phyloP scores from a whole-genome alignment of 2,329 filamentous ascomycete genomes.

The Fusarium cyanostomum region DNA sequence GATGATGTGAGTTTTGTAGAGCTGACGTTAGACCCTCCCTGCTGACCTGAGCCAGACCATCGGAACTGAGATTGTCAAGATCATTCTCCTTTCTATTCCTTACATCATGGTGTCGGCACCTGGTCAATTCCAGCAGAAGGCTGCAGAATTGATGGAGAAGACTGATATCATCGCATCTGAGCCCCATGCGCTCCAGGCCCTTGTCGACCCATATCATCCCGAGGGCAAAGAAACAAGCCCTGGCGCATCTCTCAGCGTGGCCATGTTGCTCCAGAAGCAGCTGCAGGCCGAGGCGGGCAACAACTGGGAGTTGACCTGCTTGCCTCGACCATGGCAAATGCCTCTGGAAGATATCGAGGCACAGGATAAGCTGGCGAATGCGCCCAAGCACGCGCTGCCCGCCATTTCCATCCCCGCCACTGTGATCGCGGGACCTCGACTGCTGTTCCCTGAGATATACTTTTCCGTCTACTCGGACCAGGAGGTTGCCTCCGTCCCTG shows the following conservation, averaged over 20 bases:
- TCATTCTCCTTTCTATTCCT: conserved; percentile 93
- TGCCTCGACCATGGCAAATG: conserved; percentile 75
- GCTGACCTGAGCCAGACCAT: conserved; percentile 60
- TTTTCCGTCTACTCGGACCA: conserved; percentile 92
- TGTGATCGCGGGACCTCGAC: conserved; percentile 76
- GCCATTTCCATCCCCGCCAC: conserved; percentile 77
- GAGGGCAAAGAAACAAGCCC: conserved; percentile 71
- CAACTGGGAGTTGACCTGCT: conserved; percentile 77
- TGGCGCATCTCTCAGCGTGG: conserved; percentile 72
- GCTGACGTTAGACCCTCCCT: neutral
- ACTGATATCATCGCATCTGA: conserved; percentile 94
- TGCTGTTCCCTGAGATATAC: conserved; percentile 91
- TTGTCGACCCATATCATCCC: conserved; percentile 85
- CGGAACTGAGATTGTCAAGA: conserved; percentile 90
- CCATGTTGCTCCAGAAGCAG: conserved; percentile 86
- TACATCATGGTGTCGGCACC: conserved; percentile 84
- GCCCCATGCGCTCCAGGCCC: conserved; percentile 81
- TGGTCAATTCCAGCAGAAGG: conserved; percentile 75
- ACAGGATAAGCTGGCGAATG: conserved; percentile 66
- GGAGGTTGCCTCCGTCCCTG: conserved; percentile 88
- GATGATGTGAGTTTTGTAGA: conserved; percentile 76
- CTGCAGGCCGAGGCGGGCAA: conserved; percentile 78
- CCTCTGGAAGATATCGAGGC: conserved; percentile 68
- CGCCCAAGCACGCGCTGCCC: conserved; percentile 81
- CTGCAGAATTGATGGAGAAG: conserved; percentile 84